Evolutionary conservation across 2,329 filamentous ascomycete genomes (phyloP).

Genomic region (Ceratocystis destructans): DNA sequence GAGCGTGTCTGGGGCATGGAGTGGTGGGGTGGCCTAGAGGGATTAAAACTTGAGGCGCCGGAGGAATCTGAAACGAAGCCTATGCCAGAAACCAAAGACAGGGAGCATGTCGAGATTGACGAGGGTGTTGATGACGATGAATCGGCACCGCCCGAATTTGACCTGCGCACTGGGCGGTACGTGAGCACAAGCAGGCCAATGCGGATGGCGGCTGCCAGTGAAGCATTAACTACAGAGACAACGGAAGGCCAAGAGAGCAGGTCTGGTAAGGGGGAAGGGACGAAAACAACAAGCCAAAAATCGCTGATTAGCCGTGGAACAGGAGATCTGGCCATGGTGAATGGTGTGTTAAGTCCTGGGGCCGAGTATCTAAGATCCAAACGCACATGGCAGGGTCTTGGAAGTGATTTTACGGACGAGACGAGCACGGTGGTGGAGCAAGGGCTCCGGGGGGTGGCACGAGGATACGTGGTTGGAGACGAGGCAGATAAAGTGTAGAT

Average conservation of each 20-base stretch:
- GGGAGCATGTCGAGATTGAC: slow-evolving; percentile 25
- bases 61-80: slow-evolving; percentile 21
- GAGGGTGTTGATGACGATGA: slow-evolving; percentile 47
- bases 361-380: slow-evolving; percentile 74
- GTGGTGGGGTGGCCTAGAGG: slow-evolving; percentile 80
- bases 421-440: slow-evolving; percentile 63
- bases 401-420: slow-evolving; percentile 61
- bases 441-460: slow-evolving; percentile 73
- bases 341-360: slow-evolving; percentile 77
- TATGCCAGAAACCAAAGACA: slow-evolving; percentile 20
- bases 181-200: slow-evolving; percentile 67
- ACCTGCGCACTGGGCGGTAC: slow-evolving; percentile 76
- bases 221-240: slow-evolving; percentile 22
- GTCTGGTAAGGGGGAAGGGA: background rate
- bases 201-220: slow-evolving; percentile 26
- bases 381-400: slow-evolving; percentile 81
- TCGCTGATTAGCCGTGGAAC: slow-evolving; percentile 43
- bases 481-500: slow-evolving; percentile 32
- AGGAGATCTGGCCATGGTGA: slow-evolving; percentile 65
- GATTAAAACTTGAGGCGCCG: slow-evolving; percentile 30
- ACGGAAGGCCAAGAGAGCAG: slow-evolving; percentile 19
- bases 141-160: slow-evolving; percentile 77
- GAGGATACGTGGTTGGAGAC: slow-evolving; percentile 70
- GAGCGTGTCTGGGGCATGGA: slow-evolving; percentile 72
- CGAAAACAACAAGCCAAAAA: slow-evolving; percentile 21